Evolutionary conservation across 139 green algal genomes (phyloP), one percentile per base, ranked within the genome.

Genomic region (Micractinium sp.): DNA sequence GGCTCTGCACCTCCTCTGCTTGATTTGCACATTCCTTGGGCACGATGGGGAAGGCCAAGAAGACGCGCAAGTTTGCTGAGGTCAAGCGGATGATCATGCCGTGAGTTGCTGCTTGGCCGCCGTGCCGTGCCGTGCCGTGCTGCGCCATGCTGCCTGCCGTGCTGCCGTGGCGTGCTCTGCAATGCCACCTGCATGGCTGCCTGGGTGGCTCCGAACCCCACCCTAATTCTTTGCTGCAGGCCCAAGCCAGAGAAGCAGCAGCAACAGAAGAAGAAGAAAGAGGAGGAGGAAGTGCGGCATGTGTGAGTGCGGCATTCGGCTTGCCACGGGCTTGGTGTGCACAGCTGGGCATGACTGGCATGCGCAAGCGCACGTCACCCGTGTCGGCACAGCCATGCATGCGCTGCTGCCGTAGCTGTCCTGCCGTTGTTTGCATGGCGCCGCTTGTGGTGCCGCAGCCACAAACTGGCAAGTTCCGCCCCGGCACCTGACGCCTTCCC

Each of bases 61-160:
- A 99, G 92, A 98, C 96, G 0, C 88, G 97, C 0, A 99, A 99
- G 90, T 99, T 99, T 93, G 97, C 97, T 13, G 97, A 99, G 87
- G 96, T 98, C 12, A 99, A 99, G 92, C 93, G 98, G 0, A 92
- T 99, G 86, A 89, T 99, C 0, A 98, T 96, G 81, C 97, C 47
- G 47, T 56, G 47, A 56, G 47, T 56, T 9, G 47, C 47, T 9
- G 47, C 47, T 56, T 56, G 47, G 47, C 47, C 47, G 47, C 5
- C 47, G 47, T 56, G 47, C 9, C 9, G 47, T 56, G 47, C 9
- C 9, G 47, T 56, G 47, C 7, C 47, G 47, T 5, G 47, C 47
- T 56, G 47, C 7, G 47, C 47, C 47, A 9, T 56, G 47, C 47
- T 56, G 47, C 47, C 47, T 9, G 47, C 47, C 47, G 9, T 56